Percentiles rank a stretch among this genome's conserved stretches.
Conservation (phyloP, 2,329 filamentous ascomycete species). For the Neopestalotiopsis sp. region DNA sequence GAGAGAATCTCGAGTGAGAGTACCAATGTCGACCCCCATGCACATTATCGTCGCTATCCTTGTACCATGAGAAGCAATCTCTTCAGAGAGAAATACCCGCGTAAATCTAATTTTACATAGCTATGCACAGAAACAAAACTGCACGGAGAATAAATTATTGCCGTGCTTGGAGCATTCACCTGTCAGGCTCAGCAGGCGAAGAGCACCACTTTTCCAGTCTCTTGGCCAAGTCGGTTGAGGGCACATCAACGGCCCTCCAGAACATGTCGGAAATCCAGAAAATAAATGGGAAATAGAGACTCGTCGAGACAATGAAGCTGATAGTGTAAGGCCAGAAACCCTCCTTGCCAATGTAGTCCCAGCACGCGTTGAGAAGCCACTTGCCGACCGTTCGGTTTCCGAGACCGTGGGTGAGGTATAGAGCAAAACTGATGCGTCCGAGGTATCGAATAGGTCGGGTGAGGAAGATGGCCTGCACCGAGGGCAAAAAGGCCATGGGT, state of each 20-base stretch:
- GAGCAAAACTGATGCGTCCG: slow-evolving; percentile 59
- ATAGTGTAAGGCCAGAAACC: slow-evolving; percentile 30
- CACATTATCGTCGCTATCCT: background rate
- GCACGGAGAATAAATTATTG: background rate
- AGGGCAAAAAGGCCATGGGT: slow-evolving; percentile 31
- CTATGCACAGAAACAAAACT: background rate
- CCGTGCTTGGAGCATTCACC: background rate
- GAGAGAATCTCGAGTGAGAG: background rate
- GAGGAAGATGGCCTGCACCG: slow-evolving; percentile 30
- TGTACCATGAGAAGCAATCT: background rate
- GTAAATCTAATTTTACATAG: background rate
- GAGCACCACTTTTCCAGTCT: slow-evolving; percentile 34
- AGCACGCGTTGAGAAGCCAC: slow-evolving; percentile 32
- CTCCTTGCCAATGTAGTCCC: slow-evolving; percentile 37
- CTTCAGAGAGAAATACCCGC: background rate
- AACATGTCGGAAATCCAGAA: slow-evolving; percentile 61
- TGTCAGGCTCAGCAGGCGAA: slow-evolving; percentile 6
- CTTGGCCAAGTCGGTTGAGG: slow-evolving; percentile 31
- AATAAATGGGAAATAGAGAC: slow-evolving; percentile 36
- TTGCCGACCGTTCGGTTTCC: slow-evolving; percentile 34
- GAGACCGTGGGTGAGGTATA: slow-evolving; percentile 63
- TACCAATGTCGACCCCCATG: background rate
- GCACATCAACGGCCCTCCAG: slow-evolving; percentile 34
- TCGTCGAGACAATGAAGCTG: slow-evolving; percentile 30
- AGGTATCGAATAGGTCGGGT: slow-evolving; percentile 55